These are phyloP conservation scores for Herpetospermum pedunculosum DNA, from an alignment of 306 rosid genomes.

Conservation along the genomic window DNA sequence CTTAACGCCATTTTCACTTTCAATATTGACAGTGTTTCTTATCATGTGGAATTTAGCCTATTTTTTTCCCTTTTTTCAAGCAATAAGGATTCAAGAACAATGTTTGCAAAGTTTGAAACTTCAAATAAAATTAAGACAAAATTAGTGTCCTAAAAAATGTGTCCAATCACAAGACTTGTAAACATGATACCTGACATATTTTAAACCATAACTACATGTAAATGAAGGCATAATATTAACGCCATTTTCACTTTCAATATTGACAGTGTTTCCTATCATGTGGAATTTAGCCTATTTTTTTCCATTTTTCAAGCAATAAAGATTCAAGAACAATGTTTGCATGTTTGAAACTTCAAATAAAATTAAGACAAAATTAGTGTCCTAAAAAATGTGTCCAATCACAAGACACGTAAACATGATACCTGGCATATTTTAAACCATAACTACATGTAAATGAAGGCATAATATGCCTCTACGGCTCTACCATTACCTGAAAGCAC, in stretches of 20 bases:
- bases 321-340: not conserved
- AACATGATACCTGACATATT: not conserved
- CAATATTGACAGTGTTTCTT: not conserved
- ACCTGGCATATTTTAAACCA: not conserved
- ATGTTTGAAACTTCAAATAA: not conserved
- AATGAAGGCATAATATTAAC: not conserved
- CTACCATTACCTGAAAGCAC: conserved; percentile 69
- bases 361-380: not conserved
- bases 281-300: not conserved
- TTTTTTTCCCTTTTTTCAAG: not conserved
- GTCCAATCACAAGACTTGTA: not conserved
- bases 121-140: not conserved
- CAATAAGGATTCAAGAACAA: not conserved
- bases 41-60: not conserved
- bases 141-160: not conserved
- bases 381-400: not conserved
- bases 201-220: not conserved
- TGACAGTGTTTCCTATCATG: not conserved
- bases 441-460: not conserved
- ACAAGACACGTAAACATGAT: not conserved
- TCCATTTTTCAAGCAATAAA: not conserved
- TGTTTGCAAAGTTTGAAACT: not conserved
- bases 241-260: not conserved
- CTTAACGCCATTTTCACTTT: not conserved
- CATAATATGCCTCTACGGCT: not conserved